phyloP scores from a whole-genome alignment of 2,329 filamentous ascomycete genomes.

The Cryphonectria carpinicola region DNA sequence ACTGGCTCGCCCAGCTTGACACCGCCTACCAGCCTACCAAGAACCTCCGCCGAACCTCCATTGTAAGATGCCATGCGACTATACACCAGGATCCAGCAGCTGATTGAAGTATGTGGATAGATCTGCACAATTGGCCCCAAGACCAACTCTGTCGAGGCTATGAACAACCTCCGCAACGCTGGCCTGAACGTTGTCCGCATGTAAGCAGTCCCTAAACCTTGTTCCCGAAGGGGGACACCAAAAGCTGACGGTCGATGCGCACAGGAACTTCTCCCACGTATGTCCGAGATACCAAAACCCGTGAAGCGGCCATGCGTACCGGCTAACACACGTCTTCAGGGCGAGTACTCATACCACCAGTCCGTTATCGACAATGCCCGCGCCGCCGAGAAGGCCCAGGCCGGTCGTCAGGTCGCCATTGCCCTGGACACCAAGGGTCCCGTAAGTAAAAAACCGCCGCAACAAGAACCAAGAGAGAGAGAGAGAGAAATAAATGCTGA shows the following conservation, averaged over 20 bases:
- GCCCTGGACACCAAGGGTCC: conserved; percentile 77
- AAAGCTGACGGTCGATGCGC: conserved; percentile 13
- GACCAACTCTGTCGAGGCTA: conserved; percentile 97
- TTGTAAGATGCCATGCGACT: conserved; percentile 42
- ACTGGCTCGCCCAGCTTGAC: conserved; percentile 74
- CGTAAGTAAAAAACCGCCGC: conserved; percentile 33
- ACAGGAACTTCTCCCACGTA: conserved; percentile 31
- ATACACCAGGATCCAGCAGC: background rate
- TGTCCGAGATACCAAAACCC: conserved; percentile 14
- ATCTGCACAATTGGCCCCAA: conserved; percentile 99
- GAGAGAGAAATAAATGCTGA: conserved; percentile 1
- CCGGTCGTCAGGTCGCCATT: conserved; percentile 90
- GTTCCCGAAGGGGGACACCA: background rate
- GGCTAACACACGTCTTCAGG: conserved; percentile 47
- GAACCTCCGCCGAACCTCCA: conserved; percentile 95
- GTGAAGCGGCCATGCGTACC: background rate
- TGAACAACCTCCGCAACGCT: conserved; percentile 87
- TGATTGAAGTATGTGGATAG: conserved; percentile 32
- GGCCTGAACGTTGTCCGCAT: conserved; percentile 99
- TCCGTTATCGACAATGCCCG: conserved; percentile 96
- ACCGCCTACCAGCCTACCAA: conserved; percentile 84
- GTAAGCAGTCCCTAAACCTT: conserved; percentile 56
- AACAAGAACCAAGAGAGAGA: background rate
- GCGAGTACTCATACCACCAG: conserved; percentile 92
- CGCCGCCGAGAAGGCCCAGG: conserved; percentile 76